Evolutionary conservation across 306 rosid genomes (phyloP).

Genomic region (Pterocarpus macrocarpus): DNA sequence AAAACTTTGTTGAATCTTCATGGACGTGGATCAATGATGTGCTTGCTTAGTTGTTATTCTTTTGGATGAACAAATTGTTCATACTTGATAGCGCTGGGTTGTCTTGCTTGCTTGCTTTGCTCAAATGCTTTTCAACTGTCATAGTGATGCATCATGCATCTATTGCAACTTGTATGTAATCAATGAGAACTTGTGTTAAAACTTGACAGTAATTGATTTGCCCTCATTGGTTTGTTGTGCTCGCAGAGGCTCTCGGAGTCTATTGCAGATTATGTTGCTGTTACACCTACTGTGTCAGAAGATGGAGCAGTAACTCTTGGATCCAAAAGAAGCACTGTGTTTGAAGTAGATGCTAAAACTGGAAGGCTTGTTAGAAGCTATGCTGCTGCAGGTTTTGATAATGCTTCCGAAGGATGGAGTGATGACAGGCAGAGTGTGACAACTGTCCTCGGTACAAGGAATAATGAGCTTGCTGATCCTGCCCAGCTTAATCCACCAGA

Average conservation of each 20-base stretch:
- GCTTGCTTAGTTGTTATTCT: no score
- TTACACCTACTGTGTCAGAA: constrained; percentile 57
- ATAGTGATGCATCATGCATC: background rate
- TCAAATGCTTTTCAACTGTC: no score
- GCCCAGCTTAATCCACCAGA: constrained; percentile 30
- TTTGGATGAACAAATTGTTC: no score
- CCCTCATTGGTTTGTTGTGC: background rate
- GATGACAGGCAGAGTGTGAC: constrained; percentile 27
- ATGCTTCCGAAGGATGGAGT: constrained; percentile 40
- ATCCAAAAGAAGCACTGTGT: constrained; percentile 60
- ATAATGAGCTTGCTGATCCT: constrained; percentile 52
- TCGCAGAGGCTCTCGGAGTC: constrained; percentile 30
- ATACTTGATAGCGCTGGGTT: no score
- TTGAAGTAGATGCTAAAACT: constrained; percentile 67
- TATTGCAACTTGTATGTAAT: background rate
- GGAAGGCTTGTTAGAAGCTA: constrained; percentile 59
- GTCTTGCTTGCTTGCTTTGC: no score
- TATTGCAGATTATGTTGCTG: constrained; percentile 44
- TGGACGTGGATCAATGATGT: no score
- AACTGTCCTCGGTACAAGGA: background rate
- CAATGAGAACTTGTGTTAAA: background rate
- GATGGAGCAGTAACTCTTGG: constrained; percentile 74
- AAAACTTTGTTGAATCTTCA: no score
- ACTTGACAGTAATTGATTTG: background rate
- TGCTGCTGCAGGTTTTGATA: constrained; percentile 23